A percentile compares a stretch with the other conserved stretches of the same genome.
Conservation (phyloP, 148 eudicot genomes). For the Drosera capensis region DNA sequence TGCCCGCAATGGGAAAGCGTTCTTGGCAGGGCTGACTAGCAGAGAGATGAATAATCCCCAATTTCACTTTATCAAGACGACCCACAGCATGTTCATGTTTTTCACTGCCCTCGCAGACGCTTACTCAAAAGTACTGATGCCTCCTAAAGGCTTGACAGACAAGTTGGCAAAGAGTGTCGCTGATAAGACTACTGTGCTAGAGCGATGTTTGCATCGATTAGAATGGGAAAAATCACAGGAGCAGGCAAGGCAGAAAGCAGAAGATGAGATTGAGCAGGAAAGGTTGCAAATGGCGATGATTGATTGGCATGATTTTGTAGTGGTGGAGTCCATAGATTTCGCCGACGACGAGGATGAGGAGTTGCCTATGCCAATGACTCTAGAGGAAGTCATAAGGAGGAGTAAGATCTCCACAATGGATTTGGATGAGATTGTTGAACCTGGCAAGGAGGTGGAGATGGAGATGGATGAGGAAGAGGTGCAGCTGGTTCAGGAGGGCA, state of each 20-base stretch:
- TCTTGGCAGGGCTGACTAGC: slow-evolving; percentile 55
- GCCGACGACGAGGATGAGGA: slow-evolving; percentile 72
- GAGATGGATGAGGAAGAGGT: slow-evolving; percentile 88
- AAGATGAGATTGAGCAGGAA: slow-evolving; percentile 72
- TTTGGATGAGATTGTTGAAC: slow-evolving; percentile 52
- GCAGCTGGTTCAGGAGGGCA: slow-evolving; percentile 74
- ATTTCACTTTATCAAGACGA: slow-evolving; percentile 67
- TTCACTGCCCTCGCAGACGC: slow-evolving; percentile 80
- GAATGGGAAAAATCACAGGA: slow-evolving; percentile 80
- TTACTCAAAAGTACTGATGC: slow-evolving; percentile 74
- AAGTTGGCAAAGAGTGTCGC: slow-evolving; percentile 45
- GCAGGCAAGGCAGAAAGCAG: slow-evolving; percentile 77
- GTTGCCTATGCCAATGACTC: slow-evolving; percentile 73
- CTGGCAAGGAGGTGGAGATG: slow-evolving; percentile 73
- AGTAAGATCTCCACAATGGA: slow-evolving; percentile 51
- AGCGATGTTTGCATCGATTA: slow-evolving; percentile 57
- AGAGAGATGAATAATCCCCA: slow-evolving; percentile 62
- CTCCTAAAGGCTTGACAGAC: slow-evolving; percentile 59
- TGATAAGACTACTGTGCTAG: slow-evolving; percentile 57
- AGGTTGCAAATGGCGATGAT: slow-evolving; percentile 72
- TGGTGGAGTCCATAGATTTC: slow-evolving; percentile 61
- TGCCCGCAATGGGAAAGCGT: slow-evolving; percentile 65
- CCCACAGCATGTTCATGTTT: slow-evolving; percentile 75
- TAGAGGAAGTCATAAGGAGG: slow-evolving; percentile 76
- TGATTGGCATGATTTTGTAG: slow-evolving; percentile 85